These are phyloP conservation scores for Alliaria petiolata DNA, from an alignment of 345 rosid species.

Conservation along the genomic window DNA sequence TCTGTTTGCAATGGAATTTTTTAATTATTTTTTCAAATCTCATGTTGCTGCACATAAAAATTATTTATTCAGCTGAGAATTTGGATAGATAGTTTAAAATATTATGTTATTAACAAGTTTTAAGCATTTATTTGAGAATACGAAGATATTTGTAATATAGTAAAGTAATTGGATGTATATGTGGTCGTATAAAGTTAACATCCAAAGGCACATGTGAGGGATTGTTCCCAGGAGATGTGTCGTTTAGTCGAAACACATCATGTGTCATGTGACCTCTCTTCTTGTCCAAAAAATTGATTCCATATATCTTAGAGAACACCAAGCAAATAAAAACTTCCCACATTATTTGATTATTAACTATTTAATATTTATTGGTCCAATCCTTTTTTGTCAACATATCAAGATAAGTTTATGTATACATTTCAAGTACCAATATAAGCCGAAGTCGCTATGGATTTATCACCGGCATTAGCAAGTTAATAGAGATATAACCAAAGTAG, in stretches of 20 bases:
- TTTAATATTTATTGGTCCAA: neutral
- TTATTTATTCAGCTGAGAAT: neutral
- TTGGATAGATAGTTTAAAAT: neutral
- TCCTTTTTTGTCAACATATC: neutral
- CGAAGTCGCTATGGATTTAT: neutral
- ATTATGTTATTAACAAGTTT: neutral
- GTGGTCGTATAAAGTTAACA: slow-evolving; percentile 26
- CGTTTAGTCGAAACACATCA: slow-evolving; percentile 33
- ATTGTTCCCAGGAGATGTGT: slow-evolving; percentile 24
- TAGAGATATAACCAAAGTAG: neutral
- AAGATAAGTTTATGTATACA: neutral
- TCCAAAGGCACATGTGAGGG: slow-evolving; percentile 30
- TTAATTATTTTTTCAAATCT: neutral
- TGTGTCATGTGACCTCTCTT: slow-evolving; percentile 28
- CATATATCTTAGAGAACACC: slow-evolving; percentile 14
- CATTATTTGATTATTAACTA: neutral
- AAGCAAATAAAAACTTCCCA: neutral
- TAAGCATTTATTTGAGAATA: neutral
- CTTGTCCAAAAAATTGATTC: slow-evolving; percentile 25
- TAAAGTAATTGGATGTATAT: slow-evolving; percentile 11
- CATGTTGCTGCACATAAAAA: neutral
- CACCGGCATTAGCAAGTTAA: neutral
- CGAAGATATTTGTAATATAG: slow-evolving; percentile 2
- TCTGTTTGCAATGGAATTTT: too few species aligned
- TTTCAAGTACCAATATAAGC: neutral